Conservation (phyloP, 1,139 yeast genomes). For the Blastobotrys capitulatus region DNA sequence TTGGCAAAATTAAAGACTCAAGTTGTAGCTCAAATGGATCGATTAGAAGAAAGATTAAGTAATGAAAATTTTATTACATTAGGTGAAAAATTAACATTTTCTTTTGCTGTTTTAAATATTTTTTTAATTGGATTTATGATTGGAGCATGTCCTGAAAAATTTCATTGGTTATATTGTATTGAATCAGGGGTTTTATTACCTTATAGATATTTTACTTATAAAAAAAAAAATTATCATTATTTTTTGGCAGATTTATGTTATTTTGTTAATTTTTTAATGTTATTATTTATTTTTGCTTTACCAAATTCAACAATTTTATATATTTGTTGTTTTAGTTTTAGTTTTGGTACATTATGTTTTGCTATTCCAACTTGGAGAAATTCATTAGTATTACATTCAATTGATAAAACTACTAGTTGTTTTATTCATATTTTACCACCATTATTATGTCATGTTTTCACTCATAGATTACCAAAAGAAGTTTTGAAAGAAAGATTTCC, state of each 20-base stretch:
- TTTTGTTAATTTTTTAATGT: conserved; percentile 68
- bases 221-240: conserved; percentile 73
- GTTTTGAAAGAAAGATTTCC: conserved; percentile 61
- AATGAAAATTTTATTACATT: conserved; percentile 39
- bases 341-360: conserved; percentile 85
- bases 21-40: conserved; percentile 40
- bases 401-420: conserved; percentile 90
- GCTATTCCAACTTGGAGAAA: conserved; percentile 97
- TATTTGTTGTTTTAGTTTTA: conserved; percentile 76
- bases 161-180: conserved; percentile 70
- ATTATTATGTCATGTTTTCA: conserved; percentile 77
- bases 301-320: conserved; percentile 70
- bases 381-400: conserved; percentile 82
- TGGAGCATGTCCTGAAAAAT: conserved; percentile 70
- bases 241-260: conserved; percentile 92
- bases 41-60: conserved; percentile 53
- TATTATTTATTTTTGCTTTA: conserved; percentile 74
- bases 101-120: conserved; percentile 62
- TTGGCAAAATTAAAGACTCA: conserved; percentile 29
- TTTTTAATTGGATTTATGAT: conserved; percentile 70
- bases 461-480: conserved; percentile 65
- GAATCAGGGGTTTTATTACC: conserved; percentile 69
- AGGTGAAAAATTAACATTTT: conserved; percentile 79
- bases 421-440: conserved; percentile 93
- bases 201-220: conserved; percentile 75